Evolutionary conservation across 78 protist species (phyloP), one percentile per base, ranked within the genome.

Genomic region (Polysphondylium violaceum): DNA sequence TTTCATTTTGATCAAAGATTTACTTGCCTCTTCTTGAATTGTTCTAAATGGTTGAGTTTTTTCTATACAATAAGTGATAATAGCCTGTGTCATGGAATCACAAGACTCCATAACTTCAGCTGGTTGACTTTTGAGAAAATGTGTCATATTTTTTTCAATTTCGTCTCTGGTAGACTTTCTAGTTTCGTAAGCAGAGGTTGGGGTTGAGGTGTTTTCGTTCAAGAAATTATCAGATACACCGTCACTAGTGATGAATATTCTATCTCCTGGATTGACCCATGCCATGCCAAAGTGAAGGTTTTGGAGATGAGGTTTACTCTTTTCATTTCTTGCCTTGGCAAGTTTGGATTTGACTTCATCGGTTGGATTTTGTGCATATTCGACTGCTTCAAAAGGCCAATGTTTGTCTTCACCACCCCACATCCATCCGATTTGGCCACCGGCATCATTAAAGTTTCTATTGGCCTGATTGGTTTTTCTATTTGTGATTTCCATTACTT

Each of bases 361-460:
- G 1, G 43, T 50, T 3, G 33, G 74, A 1, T 72, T 47, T 14
- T 8, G 1, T 17, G 68, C 79, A 56, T 69, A 83, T 2, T 72
- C 75, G 9, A 33, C 14, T 8, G 90, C 90, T 3, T 67, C 74
- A 40, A 56, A 19, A 40, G 90, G 90, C 90, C 90, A 83, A 36
- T 23, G 16, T 36, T 50, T 47, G 29, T 69, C 90, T 11, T 69
- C 90, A 58, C 90, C 90, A 29, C 90, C 90, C 76, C 78, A 69
- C 78, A 83, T 83, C 90, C 90, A 83, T 31, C 90, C 90, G 1
- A 83, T 21, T 56, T 83, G 90, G 31, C 90, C 90, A 58, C 90
- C 90, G 14, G 90, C 90, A 16, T 83, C 90, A 44, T 83, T 83
- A 73, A 83, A 83, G 56, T 69, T 83, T 69, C 90, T 83, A 1